These are phyloP conservation scores for Filosporella fistucella DNA, from an alignment of 495 filamentous ascomycete species.

Conservation along the genomic window DNA sequence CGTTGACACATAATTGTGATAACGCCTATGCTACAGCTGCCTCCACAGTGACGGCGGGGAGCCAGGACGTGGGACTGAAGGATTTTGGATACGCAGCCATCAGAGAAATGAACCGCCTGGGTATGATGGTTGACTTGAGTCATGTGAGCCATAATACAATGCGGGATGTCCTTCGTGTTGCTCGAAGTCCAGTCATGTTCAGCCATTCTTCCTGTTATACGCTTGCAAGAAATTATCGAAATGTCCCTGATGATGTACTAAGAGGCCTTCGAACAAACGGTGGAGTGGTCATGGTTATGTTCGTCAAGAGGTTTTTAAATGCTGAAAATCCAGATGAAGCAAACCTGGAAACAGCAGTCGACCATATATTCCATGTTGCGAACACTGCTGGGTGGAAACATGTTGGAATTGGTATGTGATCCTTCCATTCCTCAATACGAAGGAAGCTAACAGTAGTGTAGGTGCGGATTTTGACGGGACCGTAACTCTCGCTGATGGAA, in stretches of 20 bases:
- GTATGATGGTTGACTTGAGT: constrained; percentile 72
- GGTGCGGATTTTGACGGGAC: neutral
- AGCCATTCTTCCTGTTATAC: constrained; percentile 49
- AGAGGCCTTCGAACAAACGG: constrained; percentile 47
- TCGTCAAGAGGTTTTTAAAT: constrained; percentile 58
- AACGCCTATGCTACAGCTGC: constrained; percentile 49
- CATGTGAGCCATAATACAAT: constrained; percentile 65
- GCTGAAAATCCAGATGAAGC: constrained; percentile 45
- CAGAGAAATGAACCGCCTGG: constrained; percentile 74
- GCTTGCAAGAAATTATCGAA: constrained; percentile 51
- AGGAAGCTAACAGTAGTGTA: neutral
- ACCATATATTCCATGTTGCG: constrained; percentile 56
- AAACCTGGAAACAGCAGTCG: constrained; percentile 60
- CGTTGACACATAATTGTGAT: constrained; percentile 33
- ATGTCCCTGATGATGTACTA: constrained; percentile 57
- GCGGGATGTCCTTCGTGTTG: constrained; percentile 49
- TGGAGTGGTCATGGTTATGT: constrained; percentile 58
- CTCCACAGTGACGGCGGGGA: constrained; percentile 27
- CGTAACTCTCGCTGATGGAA: neutral
- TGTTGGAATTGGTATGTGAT: constrained; percentile 48
- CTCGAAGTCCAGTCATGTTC: constrained; percentile 52
- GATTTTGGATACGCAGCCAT: constrained; percentile 40
- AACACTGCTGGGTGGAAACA: constrained; percentile 52
- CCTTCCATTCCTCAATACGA: neutral
- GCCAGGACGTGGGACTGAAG: constrained; percentile 18